Base-by-base conservation (phyloP, 169 alveolate species). In the Plasmodium sp. region DNA sequence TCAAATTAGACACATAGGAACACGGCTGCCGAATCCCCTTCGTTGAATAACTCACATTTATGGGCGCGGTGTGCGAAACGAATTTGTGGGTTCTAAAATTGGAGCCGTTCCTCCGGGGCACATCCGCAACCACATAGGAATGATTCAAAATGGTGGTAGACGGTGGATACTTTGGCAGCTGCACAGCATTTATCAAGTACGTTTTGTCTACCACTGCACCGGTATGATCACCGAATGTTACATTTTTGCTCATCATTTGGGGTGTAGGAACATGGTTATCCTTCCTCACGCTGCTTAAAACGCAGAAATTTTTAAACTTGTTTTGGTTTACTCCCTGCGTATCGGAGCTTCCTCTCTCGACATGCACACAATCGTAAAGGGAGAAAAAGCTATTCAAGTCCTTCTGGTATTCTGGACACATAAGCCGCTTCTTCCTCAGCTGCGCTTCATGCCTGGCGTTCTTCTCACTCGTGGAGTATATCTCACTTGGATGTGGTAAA, bases 321-420 rank as follows among this genome's bases (percentile, higher is more conserved):
- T 51, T 72, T 43, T 27, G 12, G 43, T 81, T 36, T 48, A 81
- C 62, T 16, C 62, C 62, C 6, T 81, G 10, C 12, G 16, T 12
- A 81, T 39, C 27, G 34, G 16, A 34, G 54, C 33, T 27, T 9
- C 34, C 77, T n/a, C 56, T 14, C 22, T 84, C 93, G 22, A 34
- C 27, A 45, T 84, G 83, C 22, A 84, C 73, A 84, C 34, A 41
- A 27, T 86, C 86, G 71, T 86, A 86, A n/a, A 86, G 36, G 62
- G 22, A 45, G 81, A 86, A 86, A 54, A 86, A 75, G 36, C 18
- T 39, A 77, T 86, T 86, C 36, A 86, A 51, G 67, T 86, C 93
- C 18, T 43, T 86, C 41, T 43, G 48, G 16, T 86, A 86, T 14
- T 36, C 82, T 6, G 93, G 93, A 54, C 83, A 86, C 39, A 86